These are phyloP conservation scores for Flueggea neowawraea DNA, from an alignment of 441 rosid genomes.

Conservation along the genomic window DNA sequence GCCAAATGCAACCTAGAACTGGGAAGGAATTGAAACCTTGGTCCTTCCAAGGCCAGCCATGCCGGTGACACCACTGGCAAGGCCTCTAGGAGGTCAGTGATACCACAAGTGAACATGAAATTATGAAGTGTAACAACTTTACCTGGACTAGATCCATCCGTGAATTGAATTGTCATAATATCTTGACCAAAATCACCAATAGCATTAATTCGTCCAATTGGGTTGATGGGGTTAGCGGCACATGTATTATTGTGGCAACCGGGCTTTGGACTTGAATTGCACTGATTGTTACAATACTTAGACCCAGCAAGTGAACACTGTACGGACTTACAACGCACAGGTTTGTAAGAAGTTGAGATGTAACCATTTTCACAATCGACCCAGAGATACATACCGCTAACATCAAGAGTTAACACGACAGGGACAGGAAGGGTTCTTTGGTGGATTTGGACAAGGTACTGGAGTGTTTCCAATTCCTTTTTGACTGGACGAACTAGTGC, in stretches of 20 bases:
- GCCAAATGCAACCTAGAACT: conserved; percentile 28
- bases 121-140: conserved; percentile 15
- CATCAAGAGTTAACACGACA: conserved; percentile 43
- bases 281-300: conserved; percentile 21
- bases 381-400: conserved; percentile 56
- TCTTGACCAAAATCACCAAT: conserved; percentile 24
- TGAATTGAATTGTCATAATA: conserved; percentile 23
- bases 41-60: conserved; percentile 39
- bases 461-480: conserved; percentile 52
- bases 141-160: conserved; percentile 29
- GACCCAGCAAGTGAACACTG: conserved; percentile 38
- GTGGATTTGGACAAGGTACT: conserved; percentile 43
- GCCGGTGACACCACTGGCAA: conserved; percentile 26
- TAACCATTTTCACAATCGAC: conserved; percentile 55
- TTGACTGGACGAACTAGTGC: conserved; percentile 58
- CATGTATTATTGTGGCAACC: conserved; percentile 67
- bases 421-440: conserved; percentile 70
- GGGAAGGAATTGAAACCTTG: conserved; percentile 33
- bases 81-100: conserved; percentile 8
- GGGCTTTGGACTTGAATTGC: conserved; percentile 35
- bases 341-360: conserved; percentile 53
- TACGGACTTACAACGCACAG: conserved; percentile 39
- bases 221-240: conserved; percentile 30
- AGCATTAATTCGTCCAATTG: conserved; percentile 28
- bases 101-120: conserved; percentile 20